Conservation (phyloP, 1,284 basidiomycete genomes). For the Sanghuangporus weigelae region DNA sequence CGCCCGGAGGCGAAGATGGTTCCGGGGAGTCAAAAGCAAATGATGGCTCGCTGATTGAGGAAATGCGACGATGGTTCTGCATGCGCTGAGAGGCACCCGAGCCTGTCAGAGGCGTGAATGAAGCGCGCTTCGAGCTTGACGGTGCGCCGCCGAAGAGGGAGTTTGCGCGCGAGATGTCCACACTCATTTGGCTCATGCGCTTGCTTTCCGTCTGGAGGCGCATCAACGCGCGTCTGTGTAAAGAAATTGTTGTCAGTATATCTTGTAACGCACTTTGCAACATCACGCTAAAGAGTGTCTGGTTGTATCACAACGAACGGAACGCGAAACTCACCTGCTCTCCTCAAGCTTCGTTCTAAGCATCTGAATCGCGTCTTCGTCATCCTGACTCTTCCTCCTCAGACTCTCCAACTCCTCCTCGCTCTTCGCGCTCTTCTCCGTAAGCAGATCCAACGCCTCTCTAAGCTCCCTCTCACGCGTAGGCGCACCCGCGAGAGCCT, state of each 20-base stretch:
- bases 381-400: slow-evolving; percentile 58
- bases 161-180: slow-evolving; percentile 53
- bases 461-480: slow-evolving; percentile 52
- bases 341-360: slow-evolving; percentile 87
- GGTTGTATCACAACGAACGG: no score
- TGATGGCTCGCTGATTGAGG: slow-evolving; percentile 57
- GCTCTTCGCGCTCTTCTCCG: slow-evolving; percentile 55
- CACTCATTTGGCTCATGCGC: slow-evolving; percentile 48
- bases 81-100: slow-evolving; percentile 29
- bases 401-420: slow-evolving; percentile 60
- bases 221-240: slow-evolving; percentile 75
- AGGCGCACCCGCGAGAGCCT: slow-evolving; percentile 44
- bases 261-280: no score
- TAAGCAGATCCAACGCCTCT: slow-evolving; percentile 55
- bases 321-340: slow-evolving; percentile 57
- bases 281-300: no score
- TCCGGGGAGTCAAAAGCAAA: slow-evolving; percentile 21
- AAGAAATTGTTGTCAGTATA: neutral
- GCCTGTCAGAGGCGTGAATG: slow-evolving; percentile 66
- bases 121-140: slow-evolving; percentile 58
- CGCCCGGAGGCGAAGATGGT: slow-evolving; percentile 26
- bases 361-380: slow-evolving; percentile 77
- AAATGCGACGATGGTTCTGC: slow-evolving; percentile 42
- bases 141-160: slow-evolving; percentile 34
- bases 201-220: slow-evolving; percentile 81